phyloP scores from a whole-genome alignment of 2,329 filamentous ascomycete species.

The Colletotrichum lini region DNA sequence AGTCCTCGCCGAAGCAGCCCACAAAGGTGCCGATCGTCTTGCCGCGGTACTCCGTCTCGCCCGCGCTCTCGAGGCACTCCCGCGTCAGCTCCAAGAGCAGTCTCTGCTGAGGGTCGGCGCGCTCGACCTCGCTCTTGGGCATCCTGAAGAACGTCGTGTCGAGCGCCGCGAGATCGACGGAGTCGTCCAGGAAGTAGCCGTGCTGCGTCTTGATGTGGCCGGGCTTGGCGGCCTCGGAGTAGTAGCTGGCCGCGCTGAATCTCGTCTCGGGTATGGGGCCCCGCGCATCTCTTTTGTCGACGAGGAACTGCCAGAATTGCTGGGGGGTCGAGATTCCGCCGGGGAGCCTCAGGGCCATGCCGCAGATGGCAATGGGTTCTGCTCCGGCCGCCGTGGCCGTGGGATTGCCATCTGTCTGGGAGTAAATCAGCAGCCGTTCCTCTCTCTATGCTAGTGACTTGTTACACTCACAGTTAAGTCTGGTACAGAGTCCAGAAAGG shows the following conservation, averaged over 20 bases:
- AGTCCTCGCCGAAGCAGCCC: slow-evolving; percentile 53
- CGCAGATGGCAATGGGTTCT: slow-evolving; percentile 49
- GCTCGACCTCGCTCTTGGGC: slow-evolving; percentile 47
- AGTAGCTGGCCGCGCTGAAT: slow-evolving; percentile 41
- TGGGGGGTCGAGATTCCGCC: slow-evolving; percentile 46
- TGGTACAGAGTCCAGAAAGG: slow-evolving; percentile 7
- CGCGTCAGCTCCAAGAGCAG: slow-evolving; percentile 52
- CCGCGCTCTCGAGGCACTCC: slow-evolving; percentile 54
- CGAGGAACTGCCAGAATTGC: slow-evolving; percentile 49
- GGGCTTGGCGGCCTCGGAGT: slow-evolving; percentile 38
- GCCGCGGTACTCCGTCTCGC: slow-evolving; percentile 48
- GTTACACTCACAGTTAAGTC: neutral
- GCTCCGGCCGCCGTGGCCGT: neutral
- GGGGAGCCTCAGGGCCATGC: slow-evolving; percentile 50
- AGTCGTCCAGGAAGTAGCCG: slow-evolving; percentile 51
- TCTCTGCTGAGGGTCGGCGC: slow-evolving; percentile 55
- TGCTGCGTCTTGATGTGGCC: slow-evolving; percentile 44
- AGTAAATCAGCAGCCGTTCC: too few species aligned
- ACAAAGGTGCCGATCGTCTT: slow-evolving; percentile 52
- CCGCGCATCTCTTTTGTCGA: slow-evolving; percentile 45
- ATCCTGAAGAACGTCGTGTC: slow-evolving; percentile 49
- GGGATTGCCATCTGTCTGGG: neutral
- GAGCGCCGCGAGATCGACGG: slow-evolving; percentile 46
- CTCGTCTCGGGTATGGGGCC: slow-evolving; percentile 44
- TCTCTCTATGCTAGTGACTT: too few species aligned